Conservation (phyloP, 2,329 filamentous ascomycete species). For the Tetracladium maxilliforme region DNA sequence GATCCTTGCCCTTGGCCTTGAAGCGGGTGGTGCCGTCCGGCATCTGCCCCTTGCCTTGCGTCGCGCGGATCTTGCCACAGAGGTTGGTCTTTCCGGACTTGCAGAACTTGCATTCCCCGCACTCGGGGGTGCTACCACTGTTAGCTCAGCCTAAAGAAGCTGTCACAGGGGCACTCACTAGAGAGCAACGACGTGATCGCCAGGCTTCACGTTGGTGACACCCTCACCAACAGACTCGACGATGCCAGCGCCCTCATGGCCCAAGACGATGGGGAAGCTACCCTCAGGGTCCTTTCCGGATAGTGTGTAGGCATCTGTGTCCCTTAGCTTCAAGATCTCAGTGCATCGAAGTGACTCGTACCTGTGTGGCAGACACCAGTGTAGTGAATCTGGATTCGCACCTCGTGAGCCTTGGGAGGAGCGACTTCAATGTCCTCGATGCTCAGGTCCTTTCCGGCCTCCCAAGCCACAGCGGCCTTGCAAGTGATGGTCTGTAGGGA, state of each 20-base stretch:
- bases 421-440: slow-evolving; percentile 89
- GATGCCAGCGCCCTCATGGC: slow-evolving; percentile 82
- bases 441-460: slow-evolving; percentile 75
- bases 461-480: slow-evolving; percentile 96
- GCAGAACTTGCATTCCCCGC: slow-evolving; percentile 98
- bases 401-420: slow-evolving; percentile 81
- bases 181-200: slow-evolving; percentile 81
- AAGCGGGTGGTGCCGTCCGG: slow-evolving; percentile 93
- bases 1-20: slow-evolving; percentile 84
- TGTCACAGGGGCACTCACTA: slow-evolving; percentile 42
- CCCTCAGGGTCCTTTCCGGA: slow-evolving; percentile 96
- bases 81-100: slow-evolving; percentile 98
- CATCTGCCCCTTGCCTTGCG: slow-evolving; percentile 93
- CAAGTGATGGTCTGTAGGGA: slow-evolving; percentile 72
- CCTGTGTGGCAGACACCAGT: slow-evolving; percentile 98
- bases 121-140: slow-evolving; percentile 74
- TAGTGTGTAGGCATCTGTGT: slow-evolving; percentile 75
- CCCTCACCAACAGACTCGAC: slow-evolving; percentile 91
- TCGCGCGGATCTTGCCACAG: slow-evolving; percentile 95
- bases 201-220: slow-evolving; percentile 85
- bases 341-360: slow-evolving; percentile 25
- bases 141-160: slow-evolving; percentile 3
- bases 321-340: slow-evolving; percentile 4
- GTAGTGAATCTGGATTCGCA: slow-evolving; percentile 93
- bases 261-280: slow-evolving; percentile 77